Percentiles rank a stretch among this genome's conserved stretches.
phyloP scores from a whole-genome alignment of 164 flowering plant genomes.

The Piper longum region DNA sequence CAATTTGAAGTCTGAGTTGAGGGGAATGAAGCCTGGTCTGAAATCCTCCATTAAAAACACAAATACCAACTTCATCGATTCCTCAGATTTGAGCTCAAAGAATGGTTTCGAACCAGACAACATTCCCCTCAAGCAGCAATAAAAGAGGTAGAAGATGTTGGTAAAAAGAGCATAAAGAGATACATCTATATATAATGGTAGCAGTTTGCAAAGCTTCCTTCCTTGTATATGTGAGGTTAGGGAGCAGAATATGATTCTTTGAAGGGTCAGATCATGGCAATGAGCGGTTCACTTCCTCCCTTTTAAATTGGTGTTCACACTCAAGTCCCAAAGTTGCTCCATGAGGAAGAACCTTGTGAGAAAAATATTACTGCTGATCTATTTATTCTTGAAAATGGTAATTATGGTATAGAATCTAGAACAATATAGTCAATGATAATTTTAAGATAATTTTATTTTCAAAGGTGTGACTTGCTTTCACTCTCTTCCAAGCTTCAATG shows the following conservation, averaged over 20 bases:
- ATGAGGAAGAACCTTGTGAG: background rate
- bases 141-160: background rate
- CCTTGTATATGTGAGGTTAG: background rate
- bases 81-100: background rate
- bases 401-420: background rate
- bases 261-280: background rate
- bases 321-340: background rate
- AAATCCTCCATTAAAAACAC: conserved; percentile 26
- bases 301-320: background rate
- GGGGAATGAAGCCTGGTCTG: conserved; percentile 97
- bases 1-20: conserved; percentile 5
- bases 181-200: background rate
- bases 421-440: background rate
- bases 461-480: background rate
- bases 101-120: conserved; percentile 4
- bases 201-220: background rate
- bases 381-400: background rate
- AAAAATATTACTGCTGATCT: background rate
- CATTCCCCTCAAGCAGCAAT: conserved; percentile 1
- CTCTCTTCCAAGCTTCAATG: conserved; percentile 22
- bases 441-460: background rate
- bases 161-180: background rate
- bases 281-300: background rate
- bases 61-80: background rate
- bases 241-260: background rate